Evolutionary conservation across 768 basidiomycete genomes (phyloP).

Genomic region (Gelatoporia subvermispora): DNA sequence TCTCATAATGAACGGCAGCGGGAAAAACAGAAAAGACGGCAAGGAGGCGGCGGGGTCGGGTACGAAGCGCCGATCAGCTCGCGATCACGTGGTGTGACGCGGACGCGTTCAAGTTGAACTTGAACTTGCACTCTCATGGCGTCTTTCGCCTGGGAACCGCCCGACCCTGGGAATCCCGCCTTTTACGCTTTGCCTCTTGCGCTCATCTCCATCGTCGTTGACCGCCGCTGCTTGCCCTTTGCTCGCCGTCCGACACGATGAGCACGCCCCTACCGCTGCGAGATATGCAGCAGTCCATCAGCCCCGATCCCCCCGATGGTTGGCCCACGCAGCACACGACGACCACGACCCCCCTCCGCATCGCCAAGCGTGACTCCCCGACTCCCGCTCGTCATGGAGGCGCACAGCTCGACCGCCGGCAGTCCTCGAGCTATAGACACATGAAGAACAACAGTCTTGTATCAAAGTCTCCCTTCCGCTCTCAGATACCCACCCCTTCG

Average conservation of each 20-base stretch:
- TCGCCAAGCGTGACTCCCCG: slow-evolving; percentile 60
- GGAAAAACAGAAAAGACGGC: too few relatives aligned
- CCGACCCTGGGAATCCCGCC: too few relatives aligned
- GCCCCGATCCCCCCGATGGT: slow-evolving; percentile 8
- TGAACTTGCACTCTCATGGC: too few relatives aligned
- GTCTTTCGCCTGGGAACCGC: too few relatives aligned
- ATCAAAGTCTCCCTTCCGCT: slow-evolving; percentile 82
- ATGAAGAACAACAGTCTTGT: slow-evolving; percentile 75
- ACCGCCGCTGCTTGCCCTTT: too few relatives aligned
- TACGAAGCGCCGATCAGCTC: too few relatives aligned
- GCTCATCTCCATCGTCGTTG: too few relatives aligned
- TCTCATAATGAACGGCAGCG: too few relatives aligned
- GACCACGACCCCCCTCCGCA: slow-evolving; percentile 60
- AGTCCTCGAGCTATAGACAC: slow-evolving; percentile 77
- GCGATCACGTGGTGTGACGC: too few relatives aligned
- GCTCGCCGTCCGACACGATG: slow-evolving; percentile 6
- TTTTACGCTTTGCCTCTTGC: too few relatives aligned
- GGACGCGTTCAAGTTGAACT: too few relatives aligned
- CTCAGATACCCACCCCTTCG: slow-evolving; percentile 50
- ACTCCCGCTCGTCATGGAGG: slow-evolving; percentile 32
- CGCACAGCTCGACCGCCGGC: slow-evolving; percentile 59
- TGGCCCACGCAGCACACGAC: slow-evolving; percentile 44
- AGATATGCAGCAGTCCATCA: slow-evolving; percentile 14
- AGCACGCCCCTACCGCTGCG: slow-evolving; percentile 13
- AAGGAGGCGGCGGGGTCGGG: too few relatives aligned